phyloP scores from a whole-genome alignment of 2,329 filamentous ascomycete genomes.

The Pyrenochaeta sp. region DNA sequence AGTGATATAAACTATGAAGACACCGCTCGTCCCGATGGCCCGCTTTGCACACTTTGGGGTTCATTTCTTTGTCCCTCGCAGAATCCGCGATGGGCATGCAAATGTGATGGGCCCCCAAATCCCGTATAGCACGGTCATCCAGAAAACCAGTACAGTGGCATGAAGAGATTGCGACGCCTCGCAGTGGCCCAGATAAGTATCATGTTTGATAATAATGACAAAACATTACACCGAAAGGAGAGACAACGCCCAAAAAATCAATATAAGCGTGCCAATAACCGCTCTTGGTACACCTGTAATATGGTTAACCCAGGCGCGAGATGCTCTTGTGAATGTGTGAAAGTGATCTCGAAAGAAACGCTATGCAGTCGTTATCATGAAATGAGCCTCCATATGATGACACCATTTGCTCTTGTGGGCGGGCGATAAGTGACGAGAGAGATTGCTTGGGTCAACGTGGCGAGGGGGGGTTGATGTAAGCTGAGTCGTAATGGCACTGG shows the following conservation, averaged over 20 bases:
- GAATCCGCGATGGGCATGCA: too few species aligned
- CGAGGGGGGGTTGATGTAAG: background rate
- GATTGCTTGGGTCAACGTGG: background rate
- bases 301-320: constrained; percentile 21
- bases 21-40: too few species aligned
- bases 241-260: constrained; percentile 10
- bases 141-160: too few species aligned
- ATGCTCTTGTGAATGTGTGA: constrained; percentile 34
- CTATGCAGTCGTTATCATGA: constrained; percentile 50
- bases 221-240: constrained; percentile 28
- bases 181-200: background rate
- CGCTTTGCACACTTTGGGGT: too few species aligned
- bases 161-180: too few species aligned
- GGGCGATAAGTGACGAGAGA: constrained; percentile 14
- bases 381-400: constrained; percentile 29
- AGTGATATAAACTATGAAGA: too few species aligned
- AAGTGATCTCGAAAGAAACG: constrained; percentile 32
- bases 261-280: constrained; percentile 1
- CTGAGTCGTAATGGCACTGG: background rate
- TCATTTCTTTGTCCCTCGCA: too few species aligned
- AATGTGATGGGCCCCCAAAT: too few species aligned
- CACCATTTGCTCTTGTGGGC: constrained; percentile 14
- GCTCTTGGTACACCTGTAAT: constrained; percentile 19
- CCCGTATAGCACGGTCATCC: too few species aligned
- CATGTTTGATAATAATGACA: constrained; percentile 1